Evolutionary conservation across 768 basidiomycete genomes (phyloP), one percentile per base, ranked within the genome.

Genomic region (Lepiota brunneoincarnata): DNA sequence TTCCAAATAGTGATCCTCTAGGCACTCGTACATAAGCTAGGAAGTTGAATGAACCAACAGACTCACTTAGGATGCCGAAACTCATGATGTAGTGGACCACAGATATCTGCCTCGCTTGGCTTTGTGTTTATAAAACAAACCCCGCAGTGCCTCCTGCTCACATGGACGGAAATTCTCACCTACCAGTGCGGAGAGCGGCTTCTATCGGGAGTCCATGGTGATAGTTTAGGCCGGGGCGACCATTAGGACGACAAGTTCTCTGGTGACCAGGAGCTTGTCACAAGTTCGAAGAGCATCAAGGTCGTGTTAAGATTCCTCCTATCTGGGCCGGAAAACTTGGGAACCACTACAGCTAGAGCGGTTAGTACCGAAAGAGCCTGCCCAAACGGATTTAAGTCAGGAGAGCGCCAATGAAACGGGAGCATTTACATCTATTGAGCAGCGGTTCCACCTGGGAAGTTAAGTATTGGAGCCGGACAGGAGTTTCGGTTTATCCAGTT

Each of bases 61-160:
- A 55, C 67, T 57, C 43, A 72, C 72, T 70, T 45, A 74, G 66
- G 31, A 75, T 73, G 18, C 72, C 72, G 49, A 74, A 69, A 17
- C 60, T 54, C 71, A 74, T 73, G 18, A 36, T 41, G 41, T 23
- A 10, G 20, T 21, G 38, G 39, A 17, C n/a, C 1, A 3, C 15
- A 28, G 39, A 55, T 37, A 48, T n/a, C 46, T 55, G 48, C 36
- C 35, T n/a, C 31, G 2, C 7, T 31, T 31, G 31, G 31, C 7
- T 31, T 10, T 10, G 7, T 31, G 11, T 31, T 9, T 31, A 31
- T 31, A 31, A 9, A 10, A 31, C 31, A 10, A 31, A 31, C 31
- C 11, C 11, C 6, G 11, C 3, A 31, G 11, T 31, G 7, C 31
- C 7, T 31, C 7, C 7, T 31, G 31, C 11, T 31, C 31, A 31